Base-by-base conservation (phyloP, 164 flowering plant species). In the Liquidambar formosana region DNA sequence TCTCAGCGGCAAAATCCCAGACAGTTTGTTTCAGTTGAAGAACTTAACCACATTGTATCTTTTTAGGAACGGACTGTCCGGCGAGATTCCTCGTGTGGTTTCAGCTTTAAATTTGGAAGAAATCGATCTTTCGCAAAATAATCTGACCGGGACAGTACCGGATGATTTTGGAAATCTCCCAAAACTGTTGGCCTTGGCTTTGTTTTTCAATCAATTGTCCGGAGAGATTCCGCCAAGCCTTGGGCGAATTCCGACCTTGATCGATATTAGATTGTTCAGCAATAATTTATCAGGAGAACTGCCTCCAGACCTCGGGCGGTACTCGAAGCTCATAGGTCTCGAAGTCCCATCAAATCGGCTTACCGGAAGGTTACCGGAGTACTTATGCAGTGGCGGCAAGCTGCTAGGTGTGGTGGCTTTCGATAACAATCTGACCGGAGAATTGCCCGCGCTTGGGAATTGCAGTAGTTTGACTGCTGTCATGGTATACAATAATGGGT, bases 191-290 rank as follows among this genome's bases (percentile, higher is more conserved):
- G 44, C 13, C 0, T 18, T 78, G 67, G 38, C n/a, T 61, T 27
- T 81, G 60, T 68, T 43, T 25, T 56, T 10, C 28, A 81, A 81
- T 54, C 72, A 71, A 25, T 27, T 81, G 2, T 68, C 80, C 4
- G 84, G 92, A 1, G 75, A 68, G 25, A 76, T 88, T 38, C 92
- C 87, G 0, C 66, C 41, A 6, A 33, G 41, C 41, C 2, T 33
- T 33, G 41, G 10, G 3, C 62, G 75, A 63, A 70, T 88, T 33
- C 41, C 41, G 41, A 6, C 41, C 41, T 33, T 33, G 41, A 6
- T 2, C 2, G 41, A 2, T 33, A 6, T 33, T 33, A 33, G 41
- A 33, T 33, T 33, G 41, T 33, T 33, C 41, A 33, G 41, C 41
- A 33, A 33, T 33, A 33, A 33, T 33, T 33, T 33, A 2, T 2